phyloP scores from a whole-genome alignment of 225 moss, liverwort and hornwort genomes.

The Bryoerythrophyllum caledonicum region DNA sequence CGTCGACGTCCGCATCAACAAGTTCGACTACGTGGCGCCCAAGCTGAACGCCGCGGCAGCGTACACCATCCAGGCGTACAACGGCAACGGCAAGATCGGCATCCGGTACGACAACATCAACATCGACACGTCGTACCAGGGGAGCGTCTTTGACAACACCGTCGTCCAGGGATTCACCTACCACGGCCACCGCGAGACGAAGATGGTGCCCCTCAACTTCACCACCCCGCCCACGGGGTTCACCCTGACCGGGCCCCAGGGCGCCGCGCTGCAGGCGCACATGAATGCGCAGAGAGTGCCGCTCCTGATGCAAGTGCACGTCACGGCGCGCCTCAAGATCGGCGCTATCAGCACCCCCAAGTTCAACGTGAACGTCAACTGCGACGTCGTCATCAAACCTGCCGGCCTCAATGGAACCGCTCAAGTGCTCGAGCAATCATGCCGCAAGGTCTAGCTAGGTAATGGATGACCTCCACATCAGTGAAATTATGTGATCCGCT shows the following conservation, averaged over 20 bases:
- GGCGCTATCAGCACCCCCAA: slow-evolving; percentile 49
- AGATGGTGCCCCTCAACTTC: slow-evolving; percentile 28
- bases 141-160: slow-evolving; percentile 34
- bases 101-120: slow-evolving; percentile 60
- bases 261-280: slow-evolving; percentile 24
- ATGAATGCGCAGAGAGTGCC: slow-evolving; percentile 32
- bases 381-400: slow-evolving; percentile 57
- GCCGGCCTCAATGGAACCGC: slow-evolving; percentile 4
- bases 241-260: slow-evolving; percentile 18
- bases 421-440: slow-evolving; percentile 36
- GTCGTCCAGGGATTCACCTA: slow-evolving; percentile 39
- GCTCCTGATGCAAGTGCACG: slow-evolving; percentile 47
- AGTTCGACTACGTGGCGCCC: neutral
- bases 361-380: slow-evolving; percentile 61
- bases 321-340: slow-evolving; percentile 59
- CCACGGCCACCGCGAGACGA: slow-evolving; percentile 58
- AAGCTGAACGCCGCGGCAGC: slow-evolving; percentile 33
- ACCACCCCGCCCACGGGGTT: slow-evolving; percentile 7
- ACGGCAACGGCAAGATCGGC: slow-evolving; percentile 79
- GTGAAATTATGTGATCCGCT: neutral
- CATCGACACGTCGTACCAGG: slow-evolving; percentile 49
- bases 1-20: slow-evolving; percentile 18
- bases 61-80: slow-evolving; percentile 51
- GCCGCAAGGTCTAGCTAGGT: slow-evolving; percentile 34
- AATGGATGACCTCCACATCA: no score